Conservation (phyloP, 108 stramenopile genomes). For the Cyclotella atomus region DNA sequence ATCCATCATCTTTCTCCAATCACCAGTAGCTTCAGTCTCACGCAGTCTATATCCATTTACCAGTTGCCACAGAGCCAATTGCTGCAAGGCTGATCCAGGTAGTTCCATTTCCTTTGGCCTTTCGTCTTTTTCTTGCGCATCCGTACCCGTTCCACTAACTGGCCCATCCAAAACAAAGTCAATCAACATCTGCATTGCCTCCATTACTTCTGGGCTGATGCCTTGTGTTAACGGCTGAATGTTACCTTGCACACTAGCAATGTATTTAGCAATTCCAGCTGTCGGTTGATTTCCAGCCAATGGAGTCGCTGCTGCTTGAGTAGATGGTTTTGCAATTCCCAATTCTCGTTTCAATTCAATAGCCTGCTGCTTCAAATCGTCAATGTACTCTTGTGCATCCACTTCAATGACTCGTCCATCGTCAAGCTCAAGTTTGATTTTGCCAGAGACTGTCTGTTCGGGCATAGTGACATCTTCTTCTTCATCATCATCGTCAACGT, state of each 20-base stretch:
- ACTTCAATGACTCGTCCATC: conserved; percentile 81
- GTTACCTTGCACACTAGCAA: conserved; percentile 82
- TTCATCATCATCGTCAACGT: conserved; percentile 56
- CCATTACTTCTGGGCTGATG: conserved; percentile 83
- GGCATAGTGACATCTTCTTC: conserved; percentile 28
- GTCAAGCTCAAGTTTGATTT: conserved; percentile 78
- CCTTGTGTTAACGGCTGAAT: conserved; percentile 78
- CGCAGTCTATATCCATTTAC: conserved; percentile 88
- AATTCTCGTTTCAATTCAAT: conserved; percentile 71
- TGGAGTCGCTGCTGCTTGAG: conserved; percentile 14
- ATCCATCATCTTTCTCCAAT: conserved; percentile 79
- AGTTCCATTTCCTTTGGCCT: conserved; percentile 79
- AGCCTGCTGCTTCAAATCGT: conserved; percentile 79
- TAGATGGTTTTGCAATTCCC: conserved; percentile 31
- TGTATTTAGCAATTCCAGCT: conserved; percentile 74
- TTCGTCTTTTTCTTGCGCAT: conserved; percentile 17
- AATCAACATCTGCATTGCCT: conserved; percentile 86
- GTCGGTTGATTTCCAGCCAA: conserved; percentile 14
- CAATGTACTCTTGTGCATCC: conserved; percentile 87
- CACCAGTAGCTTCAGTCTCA: conserved; percentile 88
- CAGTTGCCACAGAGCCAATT: conserved; percentile 90
- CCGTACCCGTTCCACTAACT: conserved; percentile 18
- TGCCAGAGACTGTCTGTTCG: conserved; percentile 56
- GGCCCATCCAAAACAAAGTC: conserved; percentile 87
- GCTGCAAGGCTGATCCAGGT: conserved; percentile 85